Base-by-base conservation (phyloP, 2,329 filamentous ascomycete species). In the Exophiala sideris region DNA sequence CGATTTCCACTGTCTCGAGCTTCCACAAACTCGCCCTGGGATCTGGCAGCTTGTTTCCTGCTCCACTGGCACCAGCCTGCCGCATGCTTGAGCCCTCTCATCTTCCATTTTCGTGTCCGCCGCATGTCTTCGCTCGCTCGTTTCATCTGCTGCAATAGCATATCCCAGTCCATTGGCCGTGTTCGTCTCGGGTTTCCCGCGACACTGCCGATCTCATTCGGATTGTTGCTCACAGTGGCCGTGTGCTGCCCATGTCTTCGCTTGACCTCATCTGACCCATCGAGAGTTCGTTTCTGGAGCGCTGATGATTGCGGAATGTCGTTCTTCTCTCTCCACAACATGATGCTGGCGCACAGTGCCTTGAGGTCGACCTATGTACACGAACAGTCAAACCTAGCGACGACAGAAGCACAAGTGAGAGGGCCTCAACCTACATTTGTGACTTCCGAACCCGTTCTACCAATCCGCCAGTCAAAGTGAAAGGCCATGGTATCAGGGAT, bases 391-490 rank as follows among this genome's bases (percentile, higher is more conserved):
- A 10, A 29, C 7, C 7, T 3, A 29, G 10, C 14, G 14, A 12
- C 35, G 11, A 38, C 35, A 12, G 35, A 10, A 38, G 3, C 35
- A 5, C 14, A 16, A 33, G 35, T 29, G 20, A 32, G 14, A 18
- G n/a, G 1, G 8, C 24, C 40, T 9, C 12, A 10, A 50, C 49
- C 33, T 42, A 56, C 54, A 32, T 54, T 35, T 16, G 12, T 36
- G 9, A 46, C 46, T 16, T 21, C 41, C 4, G 50, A 45, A 4
- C 20, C 50, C 9, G 48, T 10, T 16, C 50, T 21, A 8, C 36
- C 50, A 24, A 54, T 50, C 54, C 50, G 54, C 50, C 40, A 51
- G 42, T 57, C 50, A n/a, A 40, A 34, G 21, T 52, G 50, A 32
- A 57, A 57, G 5, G 40, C 54, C 32, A 54, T 45, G 3, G 50